Evolutionary conservation across 495 filamentous ascomycete species (phyloP).

Genomic region (Trichoderma parareesei): DNA sequence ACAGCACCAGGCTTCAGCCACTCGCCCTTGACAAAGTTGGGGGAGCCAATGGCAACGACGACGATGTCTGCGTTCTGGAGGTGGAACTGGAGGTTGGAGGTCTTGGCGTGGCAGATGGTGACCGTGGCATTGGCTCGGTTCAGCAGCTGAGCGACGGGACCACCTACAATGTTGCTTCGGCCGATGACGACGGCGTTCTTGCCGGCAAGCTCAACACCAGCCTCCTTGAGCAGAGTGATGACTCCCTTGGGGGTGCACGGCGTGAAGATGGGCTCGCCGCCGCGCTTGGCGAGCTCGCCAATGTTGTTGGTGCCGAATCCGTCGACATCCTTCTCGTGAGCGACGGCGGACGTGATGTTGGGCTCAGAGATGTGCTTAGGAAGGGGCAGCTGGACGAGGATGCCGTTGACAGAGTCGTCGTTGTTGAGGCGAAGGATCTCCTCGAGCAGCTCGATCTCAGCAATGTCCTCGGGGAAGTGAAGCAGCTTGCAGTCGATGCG

Average conservation of each 20-base stretch:
- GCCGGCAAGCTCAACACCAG: conserved; percentile 72
- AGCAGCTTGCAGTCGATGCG: conserved; percentile 81
- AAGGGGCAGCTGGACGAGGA: conserved; percentile 87
- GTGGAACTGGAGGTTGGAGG: conserved; percentile 58
- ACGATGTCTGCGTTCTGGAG: conserved; percentile 83
- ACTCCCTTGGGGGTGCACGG: conserved; percentile 97
- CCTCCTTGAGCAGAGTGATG: conserved; percentile 81
- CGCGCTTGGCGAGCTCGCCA: conserved; percentile 90
- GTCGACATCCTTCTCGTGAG: conserved; percentile 94
- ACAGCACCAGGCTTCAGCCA: conserved; percentile 91
- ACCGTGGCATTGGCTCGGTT: conserved; percentile 96
- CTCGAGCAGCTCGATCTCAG: conserved; percentile 78
- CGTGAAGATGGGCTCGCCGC: conserved; percentile 76
- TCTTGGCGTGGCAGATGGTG: conserved; percentile 89
- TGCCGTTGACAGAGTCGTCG: conserved; percentile 79
- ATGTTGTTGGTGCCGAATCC: conserved; percentile 92
- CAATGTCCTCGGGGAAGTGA: conserved; percentile 70
- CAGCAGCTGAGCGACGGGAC: conserved; percentile 88
- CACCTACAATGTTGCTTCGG: conserved; percentile 93
- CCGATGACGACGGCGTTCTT: conserved; percentile 95
- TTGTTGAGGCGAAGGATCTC: conserved; percentile 76
- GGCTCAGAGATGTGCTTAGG: conserved; percentile 86
- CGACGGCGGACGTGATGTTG: conserved; percentile 77
- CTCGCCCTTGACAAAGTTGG: conserved; percentile 83
- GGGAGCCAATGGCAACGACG: conserved; percentile 83